Evolutionary conservation across 345 rosid genomes (phyloP), one percentile per base, ranked within the genome.

Genomic region (Cardamine resedifolia): DNA sequence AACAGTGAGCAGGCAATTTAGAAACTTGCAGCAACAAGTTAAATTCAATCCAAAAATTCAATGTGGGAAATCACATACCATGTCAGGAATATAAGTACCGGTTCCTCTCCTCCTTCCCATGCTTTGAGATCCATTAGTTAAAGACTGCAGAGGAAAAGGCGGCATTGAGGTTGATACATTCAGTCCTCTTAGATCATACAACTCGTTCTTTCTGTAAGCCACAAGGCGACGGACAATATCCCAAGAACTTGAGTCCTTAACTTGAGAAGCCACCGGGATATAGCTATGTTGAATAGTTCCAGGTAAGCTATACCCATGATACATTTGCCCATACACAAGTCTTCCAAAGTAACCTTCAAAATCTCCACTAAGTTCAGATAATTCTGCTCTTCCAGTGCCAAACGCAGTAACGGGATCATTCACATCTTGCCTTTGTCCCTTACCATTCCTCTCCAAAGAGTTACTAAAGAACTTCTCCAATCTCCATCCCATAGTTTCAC

Each of bases 361-460:
- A 58, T 91, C 92, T 82, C 97, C 96, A 57, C 53, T 52, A 58
- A 91, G 92, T 74, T 84, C 79, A 70, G 85, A 78, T 14, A 57
- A 72, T 47, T 83, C 91, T 59, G 80, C 83, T 80, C 81, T 90
- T 77, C 96, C 91, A 34, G 83, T 81, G 51, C 97, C 97, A 81
- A 89, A 95, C 27, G 88, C 88, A 36, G 88, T 87, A 15, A 95
- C 81, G 3, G 91, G 87, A 78, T 78, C 80, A 49, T 75, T 68
- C 39, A 85, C 80, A 73, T 95, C 99, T 15, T 88, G 86, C 73
- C 96, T 85, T 79, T 82, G 82, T 33, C 99, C 99, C 74, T 81
- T 88, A 28, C 99, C 99, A 50, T 88, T 91, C 76, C 96, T 76
- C 39, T 82, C 89, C 81, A 91, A 74, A 74, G 96, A 85, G 76